Evolutionary conservation across 2,329 filamentous ascomycete genomes (phyloP), one percentile per base, ranked within the genome.

Genomic region (Penicillium sp.): DNA sequence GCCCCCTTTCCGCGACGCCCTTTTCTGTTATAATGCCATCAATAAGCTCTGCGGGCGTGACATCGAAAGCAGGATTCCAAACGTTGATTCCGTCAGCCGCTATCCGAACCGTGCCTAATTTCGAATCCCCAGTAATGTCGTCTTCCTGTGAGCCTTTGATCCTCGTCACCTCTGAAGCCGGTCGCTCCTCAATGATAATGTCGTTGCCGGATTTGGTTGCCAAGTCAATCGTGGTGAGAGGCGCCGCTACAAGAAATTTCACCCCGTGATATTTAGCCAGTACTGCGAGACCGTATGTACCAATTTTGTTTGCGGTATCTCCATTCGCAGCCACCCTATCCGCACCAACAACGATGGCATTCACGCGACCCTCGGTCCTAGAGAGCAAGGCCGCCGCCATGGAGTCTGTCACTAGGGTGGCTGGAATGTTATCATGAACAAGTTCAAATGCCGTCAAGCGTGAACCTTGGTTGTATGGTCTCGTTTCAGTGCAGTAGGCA

Each of bases 261-360:
- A 98, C 85, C 19, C 91, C 91, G 71, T 99, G 95, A 72, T 93
- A 84, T 67, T 86, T 89, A 23, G 95, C 95, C 31, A 97, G 84
- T n/a, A 98, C 93, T 3, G 95, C 93, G 4, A 99, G 85, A 58
- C 90, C 86, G 76, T 99, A 98, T 0, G 95, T 99, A 56, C 95
- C 95, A 64, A 99, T 96, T 82, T 99, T 99, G 82, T 99, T 99
- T 60, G 95, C 95, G 0, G 95, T 98, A 79, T 99, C 95, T 31
- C 95, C 95, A 71, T 99, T 99, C 55, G 93, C 91, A 35, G 94
- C 95, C 15, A 99, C 95, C 60, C 95, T 88, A 76, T 99, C 95
- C 3, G 95, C 95, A 30, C 95, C 95, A 0, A 99, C 95, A 31
- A 99, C 90, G 56, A 99, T 91, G 6, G 93, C 94, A 6, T 88